Percentiles rank a stretch among this genome's conserved stretches.
Conservation (phyloP, 306 rosid species). For the Prunus persica region Prunus_persica_NCBIv2 NC_034015.1:21200501-21201000, state of each 20-base stretch:
- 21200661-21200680: slow-evolving; percentile 96
- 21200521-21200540: slow-evolving; percentile 89
- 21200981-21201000: slow-evolving; percentile 95
- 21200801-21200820: slow-evolving; percentile 93
- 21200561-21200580: slow-evolving; percentile 98
- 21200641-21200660: slow-evolving; percentile 93
- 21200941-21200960: slow-evolving; percentile 63
- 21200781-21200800: slow-evolving; percentile 95
- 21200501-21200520: slow-evolving; percentile 99
- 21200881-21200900: slow-evolving; percentile 76
- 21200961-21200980: slow-evolving; percentile 82
- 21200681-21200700: slow-evolving; percentile 70
- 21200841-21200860: slow-evolving; percentile 92
- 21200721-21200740: slow-evolving; percentile 90
- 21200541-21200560: slow-evolving; percentile 98
- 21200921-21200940: slow-evolving; percentile 69
- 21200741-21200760: slow-evolving; percentile 99
- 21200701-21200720: slow-evolving; percentile 84
- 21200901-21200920: slow-evolving; percentile 82
- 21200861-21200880: slow-evolving; percentile 87
- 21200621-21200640: slow-evolving; percentile 99
- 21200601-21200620: slow-evolving; percentile 97
- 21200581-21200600: slow-evolving; percentile 99
- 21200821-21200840: slow-evolving; percentile 95
- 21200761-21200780: slow-evolving; percentile 84